These are phyloP conservation scores for Cyberlindnera meyerae DNA, from an alignment of 805 yeast species.

Conservation along the genomic window DNA sequence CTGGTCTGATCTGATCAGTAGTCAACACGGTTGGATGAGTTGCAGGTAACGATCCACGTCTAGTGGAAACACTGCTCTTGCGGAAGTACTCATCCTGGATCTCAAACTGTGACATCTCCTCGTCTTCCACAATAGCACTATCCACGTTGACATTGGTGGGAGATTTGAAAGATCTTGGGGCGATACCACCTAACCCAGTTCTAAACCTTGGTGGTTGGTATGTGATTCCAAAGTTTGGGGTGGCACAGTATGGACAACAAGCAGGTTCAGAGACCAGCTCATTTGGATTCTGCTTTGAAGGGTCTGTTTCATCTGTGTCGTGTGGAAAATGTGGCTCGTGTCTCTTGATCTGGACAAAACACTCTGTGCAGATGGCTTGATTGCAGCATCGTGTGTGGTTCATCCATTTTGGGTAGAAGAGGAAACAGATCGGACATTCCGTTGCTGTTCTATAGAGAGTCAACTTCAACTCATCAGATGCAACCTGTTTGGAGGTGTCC, in stretches of 20 bases:
- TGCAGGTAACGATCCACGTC: slow-evolving; percentile 59
- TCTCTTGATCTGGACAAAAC: slow-evolving; percentile 93
- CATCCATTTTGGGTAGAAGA: slow-evolving; percentile 72
- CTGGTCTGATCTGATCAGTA: slow-evolving; percentile 83
- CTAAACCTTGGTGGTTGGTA: slow-evolving; percentile 61
- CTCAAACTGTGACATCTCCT: slow-evolving; percentile 12
- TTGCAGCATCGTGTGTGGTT: slow-evolving; percentile 84
- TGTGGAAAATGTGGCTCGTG: slow-evolving; percentile 92
- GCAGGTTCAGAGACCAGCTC: slow-evolving; percentile 81
- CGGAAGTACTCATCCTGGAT: slow-evolving; percentile 17
- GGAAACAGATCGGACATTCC: slow-evolving; percentile 94
- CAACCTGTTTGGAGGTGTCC: slow-evolving; percentile 33
- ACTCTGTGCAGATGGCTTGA: slow-evolving; percentile 93
- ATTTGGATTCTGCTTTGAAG: slow-evolving; percentile 47
- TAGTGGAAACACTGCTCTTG: slow-evolving; percentile 8
- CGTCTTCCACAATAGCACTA: slow-evolving; percentile 15
- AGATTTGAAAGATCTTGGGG: slow-evolving; percentile 40
- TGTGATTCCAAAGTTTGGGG: slow-evolving; percentile 77
- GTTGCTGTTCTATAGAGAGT: slow-evolving; percentile 59
- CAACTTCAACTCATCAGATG: slow-evolving; percentile 42
- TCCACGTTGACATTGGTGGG: slow-evolving; percentile 11
- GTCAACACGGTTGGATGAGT: slow-evolving; percentile 67
- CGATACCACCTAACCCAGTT: slow-evolving; percentile 52
- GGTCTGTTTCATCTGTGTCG: slow-evolving; percentile 65
- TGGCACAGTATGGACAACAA: slow-evolving; percentile 90